phyloP scores from a whole-genome alignment of 352 stramenopile species.

The Phytophthora crassamura region DNA sequence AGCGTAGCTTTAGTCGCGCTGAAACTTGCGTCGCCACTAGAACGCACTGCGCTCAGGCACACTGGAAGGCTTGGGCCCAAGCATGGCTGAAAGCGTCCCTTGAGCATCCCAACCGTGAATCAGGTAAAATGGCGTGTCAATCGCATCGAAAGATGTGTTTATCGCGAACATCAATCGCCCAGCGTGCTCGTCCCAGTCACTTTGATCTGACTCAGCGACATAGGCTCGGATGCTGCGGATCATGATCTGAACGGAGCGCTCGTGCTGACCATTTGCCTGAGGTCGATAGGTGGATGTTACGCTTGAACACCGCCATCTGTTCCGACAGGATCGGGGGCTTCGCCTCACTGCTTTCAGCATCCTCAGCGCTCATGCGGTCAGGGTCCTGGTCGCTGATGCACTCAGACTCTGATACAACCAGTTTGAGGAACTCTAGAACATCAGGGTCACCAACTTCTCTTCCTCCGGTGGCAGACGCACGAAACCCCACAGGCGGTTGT shows the following conservation, averaged over 20 bases:
- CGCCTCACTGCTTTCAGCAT: no score
- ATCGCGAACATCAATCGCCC: no score
- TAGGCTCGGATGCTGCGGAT: constrained; percentile 7
- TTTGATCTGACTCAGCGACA: constrained; percentile 4
- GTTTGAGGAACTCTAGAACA: neutral
- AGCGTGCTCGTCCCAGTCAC: constrained; percentile 20
- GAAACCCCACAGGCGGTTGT: neutral
- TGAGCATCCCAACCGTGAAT: constrained; percentile 13
- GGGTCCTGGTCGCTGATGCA: no score
- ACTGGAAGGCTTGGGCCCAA: constrained; percentile 7
- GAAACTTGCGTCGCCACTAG: constrained; percentile 13
- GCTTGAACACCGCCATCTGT: neutral
- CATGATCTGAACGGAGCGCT: constrained; percentile 7
- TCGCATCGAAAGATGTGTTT: constrained; percentile 15
- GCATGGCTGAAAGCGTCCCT: constrained; percentile 1
- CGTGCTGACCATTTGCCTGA: constrained; percentile 10
- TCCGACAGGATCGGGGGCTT: neutral
- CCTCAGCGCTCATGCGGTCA: no score
- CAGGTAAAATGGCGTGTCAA: constrained; percentile 18
- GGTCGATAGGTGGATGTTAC: constrained; percentile 12
- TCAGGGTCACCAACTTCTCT: neutral
- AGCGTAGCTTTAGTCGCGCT: constrained; percentile 8
- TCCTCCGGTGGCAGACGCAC: neutral
- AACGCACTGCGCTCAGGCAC: constrained; percentile 2
- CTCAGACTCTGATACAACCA: neutral